A percentile compares a stretch with the other conserved stretches of the same genome.
These are phyloP conservation scores for Astragalus glycyphyllos DNA, from an alignment of 306 rosid species.

Conservation along the genomic window DNA sequence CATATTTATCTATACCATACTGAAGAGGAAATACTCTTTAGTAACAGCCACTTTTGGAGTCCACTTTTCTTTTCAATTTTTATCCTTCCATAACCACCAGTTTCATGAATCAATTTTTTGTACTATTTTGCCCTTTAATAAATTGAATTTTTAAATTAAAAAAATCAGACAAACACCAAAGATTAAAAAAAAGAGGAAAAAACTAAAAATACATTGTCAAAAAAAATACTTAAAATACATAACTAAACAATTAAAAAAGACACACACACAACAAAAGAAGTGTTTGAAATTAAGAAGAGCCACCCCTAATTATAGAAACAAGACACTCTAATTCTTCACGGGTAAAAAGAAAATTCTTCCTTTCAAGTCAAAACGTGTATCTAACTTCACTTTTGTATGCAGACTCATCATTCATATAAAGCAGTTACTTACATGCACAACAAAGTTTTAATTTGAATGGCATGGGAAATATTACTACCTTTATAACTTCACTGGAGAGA, in stretches of 20 bases:
- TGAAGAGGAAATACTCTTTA: too few species aligned
- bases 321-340: background rate
- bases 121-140: too few species aligned
- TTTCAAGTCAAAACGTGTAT: conserved; percentile 24
- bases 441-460: conserved; percentile 15
- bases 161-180: too few species aligned
- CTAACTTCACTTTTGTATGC: conserved; percentile 15
- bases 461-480: conserved; percentile 55
- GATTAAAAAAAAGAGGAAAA: too few species aligned
- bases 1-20: background rate
- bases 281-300: background rate
- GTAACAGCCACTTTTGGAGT: too few species aligned
- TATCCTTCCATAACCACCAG: too few species aligned
- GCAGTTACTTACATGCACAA: conserved; percentile 8
- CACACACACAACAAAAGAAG: background rate
- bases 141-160: too few species aligned
- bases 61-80: too few species aligned
- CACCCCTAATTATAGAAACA: background rate
- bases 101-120: too few species aligned
- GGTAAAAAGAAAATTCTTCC: background rate
- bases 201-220: too few species aligned
- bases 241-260: too few species aligned
- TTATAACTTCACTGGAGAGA: conserved; percentile 98
- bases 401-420: conserved; percentile 6
- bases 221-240: too few species aligned